Evolutionary conservation across 345 rosid genomes (phyloP).

Genomic region (Salix dunnii): DNA sequence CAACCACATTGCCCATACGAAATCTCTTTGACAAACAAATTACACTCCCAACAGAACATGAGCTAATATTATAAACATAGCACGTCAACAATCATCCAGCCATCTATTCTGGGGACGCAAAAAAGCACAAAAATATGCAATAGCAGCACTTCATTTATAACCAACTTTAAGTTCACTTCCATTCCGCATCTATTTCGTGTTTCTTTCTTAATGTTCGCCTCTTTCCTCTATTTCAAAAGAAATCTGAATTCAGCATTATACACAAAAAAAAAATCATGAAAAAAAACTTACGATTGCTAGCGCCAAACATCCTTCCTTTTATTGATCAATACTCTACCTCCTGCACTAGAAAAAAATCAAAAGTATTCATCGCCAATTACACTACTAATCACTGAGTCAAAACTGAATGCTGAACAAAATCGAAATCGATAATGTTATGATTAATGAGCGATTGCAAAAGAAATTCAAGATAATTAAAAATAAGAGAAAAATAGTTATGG

Average conservation of each 20-base stretch:
- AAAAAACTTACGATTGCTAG: constrained; percentile 49
- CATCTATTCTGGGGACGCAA: not conserved
- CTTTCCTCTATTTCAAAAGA: not conserved
- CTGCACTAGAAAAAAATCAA: constrained; percentile 14
- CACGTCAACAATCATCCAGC: not conserved
- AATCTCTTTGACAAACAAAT: not conserved
- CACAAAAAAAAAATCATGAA: not conserved
- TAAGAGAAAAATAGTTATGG: not conserved
- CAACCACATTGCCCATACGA: not conserved
- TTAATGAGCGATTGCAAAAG: not conserved
- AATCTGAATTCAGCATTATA: not conserved
- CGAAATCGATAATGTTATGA: not conserved
- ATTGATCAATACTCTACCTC: constrained; percentile 11
- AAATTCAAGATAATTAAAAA: not conserved
- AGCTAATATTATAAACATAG: not conserved
- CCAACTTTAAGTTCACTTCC: not conserved
- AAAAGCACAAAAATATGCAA: not conserved
- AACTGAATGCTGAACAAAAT: no score
- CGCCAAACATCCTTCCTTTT: constrained; percentile 50
- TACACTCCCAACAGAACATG: not conserved
- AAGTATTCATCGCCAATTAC: not conserved
- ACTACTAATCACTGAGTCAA: no score
- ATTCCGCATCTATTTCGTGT: not conserved
- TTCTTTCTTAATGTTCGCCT: not conserved
- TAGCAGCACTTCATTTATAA: not conserved